Conservation (phyloP, 768 basidiomycete species). For the Termitomyces sp. region DNA sequence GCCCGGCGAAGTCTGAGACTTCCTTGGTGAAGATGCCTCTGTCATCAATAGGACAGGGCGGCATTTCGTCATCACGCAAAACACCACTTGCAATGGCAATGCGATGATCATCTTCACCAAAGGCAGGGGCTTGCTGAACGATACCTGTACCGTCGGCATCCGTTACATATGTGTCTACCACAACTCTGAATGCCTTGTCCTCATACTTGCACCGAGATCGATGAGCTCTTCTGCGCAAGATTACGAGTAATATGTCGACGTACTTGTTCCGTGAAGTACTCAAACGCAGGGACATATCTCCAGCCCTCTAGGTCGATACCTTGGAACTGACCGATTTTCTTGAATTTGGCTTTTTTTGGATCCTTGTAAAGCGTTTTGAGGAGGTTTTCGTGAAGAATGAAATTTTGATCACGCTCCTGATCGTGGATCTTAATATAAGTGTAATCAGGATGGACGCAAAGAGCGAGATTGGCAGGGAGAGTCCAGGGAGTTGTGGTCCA, state of each 20-base stretch:
- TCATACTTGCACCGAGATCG: slow-evolving; percentile 56
- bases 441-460: slow-evolving; percentile 95
- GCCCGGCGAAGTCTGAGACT: slow-evolving; percentile 85
- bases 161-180: slow-evolving; percentile 91
- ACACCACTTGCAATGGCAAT: slow-evolving; percentile 83
- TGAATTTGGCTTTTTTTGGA: slow-evolving; percentile 94
- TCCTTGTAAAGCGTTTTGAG: slow-evolving; percentile 92
- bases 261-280: slow-evolving; percentile 95
- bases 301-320: slow-evolving; percentile 94
- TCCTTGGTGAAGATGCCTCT: slow-evolving; percentile 81
- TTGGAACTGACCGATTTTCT: slow-evolving; percentile 82
- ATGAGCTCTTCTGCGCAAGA: background rate
- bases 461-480: slow-evolving; percentile 87
- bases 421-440: slow-evolving; percentile 98
- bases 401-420: slow-evolving; percentile 77
- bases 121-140: slow-evolving; percentile 97
- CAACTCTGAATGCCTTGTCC: slow-evolving; percentile 84
- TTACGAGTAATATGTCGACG: background rate
- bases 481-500: slow-evolving; percentile 99
- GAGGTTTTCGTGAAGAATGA: slow-evolving; percentile 86
- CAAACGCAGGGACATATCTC: slow-evolving; percentile 92
- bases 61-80: slow-evolving; percentile 83
- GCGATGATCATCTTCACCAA: slow-evolving; percentile 98
- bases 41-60: slow-evolving; percentile 95
- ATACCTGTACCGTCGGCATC: slow-evolving; percentile 94